phyloP scores from a whole-genome alignment of 2,329 filamentous ascomycete genomes.

The Domatiomyces catenatus region DNA sequence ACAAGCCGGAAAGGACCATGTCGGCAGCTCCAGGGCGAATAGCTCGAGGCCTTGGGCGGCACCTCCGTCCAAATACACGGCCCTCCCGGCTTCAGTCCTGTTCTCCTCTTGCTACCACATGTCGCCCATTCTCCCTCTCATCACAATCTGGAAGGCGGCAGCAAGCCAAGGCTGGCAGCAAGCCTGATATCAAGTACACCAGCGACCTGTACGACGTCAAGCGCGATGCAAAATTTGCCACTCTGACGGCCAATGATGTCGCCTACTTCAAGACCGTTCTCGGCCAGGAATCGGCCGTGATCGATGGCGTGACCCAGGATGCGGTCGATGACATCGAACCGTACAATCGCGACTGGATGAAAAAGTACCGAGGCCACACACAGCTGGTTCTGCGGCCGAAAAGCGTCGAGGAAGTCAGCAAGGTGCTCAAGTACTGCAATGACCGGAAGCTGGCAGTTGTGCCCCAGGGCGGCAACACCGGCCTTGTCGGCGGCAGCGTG shows the following conservation, averaged over 20 bases:
- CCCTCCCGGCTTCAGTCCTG: background rate
- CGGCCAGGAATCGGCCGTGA: slow-evolving; percentile 59
- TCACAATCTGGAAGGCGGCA: slow-evolving; percentile 4
- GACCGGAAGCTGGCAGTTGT: slow-evolving; percentile 82
- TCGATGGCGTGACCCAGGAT: slow-evolving; percentile 67
- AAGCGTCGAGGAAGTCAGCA: slow-evolving; percentile 74
- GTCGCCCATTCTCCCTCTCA: slow-evolving; percentile 3
- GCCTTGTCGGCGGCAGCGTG: slow-evolving; percentile 84
- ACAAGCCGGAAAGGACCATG: background rate
- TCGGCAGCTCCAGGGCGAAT: background rate
- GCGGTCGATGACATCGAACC: slow-evolving; percentile 67
- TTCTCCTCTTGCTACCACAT: too few species aligned
- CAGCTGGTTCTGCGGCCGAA: slow-evolving; percentile 74
- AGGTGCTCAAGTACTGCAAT: slow-evolving; percentile 89
- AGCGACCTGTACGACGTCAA: slow-evolving; percentile 69
- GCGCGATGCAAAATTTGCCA: slow-evolving; percentile 56
- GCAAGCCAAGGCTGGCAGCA: slow-evolving; percentile 10
- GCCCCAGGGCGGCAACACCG: slow-evolving; percentile 93
- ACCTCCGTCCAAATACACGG: background rate
- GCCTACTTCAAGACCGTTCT: slow-evolving; percentile 68
- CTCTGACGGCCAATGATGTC: slow-evolving; percentile 64
- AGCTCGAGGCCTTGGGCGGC: background rate
- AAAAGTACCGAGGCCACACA: slow-evolving; percentile 87
- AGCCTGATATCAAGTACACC: slow-evolving; percentile 50
- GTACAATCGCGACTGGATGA: slow-evolving; percentile 98